These are phyloP conservation scores for Trypanosoma grayi DNA, from an alignment of 208 protist species.

Conservation along the genomic window DNA sequence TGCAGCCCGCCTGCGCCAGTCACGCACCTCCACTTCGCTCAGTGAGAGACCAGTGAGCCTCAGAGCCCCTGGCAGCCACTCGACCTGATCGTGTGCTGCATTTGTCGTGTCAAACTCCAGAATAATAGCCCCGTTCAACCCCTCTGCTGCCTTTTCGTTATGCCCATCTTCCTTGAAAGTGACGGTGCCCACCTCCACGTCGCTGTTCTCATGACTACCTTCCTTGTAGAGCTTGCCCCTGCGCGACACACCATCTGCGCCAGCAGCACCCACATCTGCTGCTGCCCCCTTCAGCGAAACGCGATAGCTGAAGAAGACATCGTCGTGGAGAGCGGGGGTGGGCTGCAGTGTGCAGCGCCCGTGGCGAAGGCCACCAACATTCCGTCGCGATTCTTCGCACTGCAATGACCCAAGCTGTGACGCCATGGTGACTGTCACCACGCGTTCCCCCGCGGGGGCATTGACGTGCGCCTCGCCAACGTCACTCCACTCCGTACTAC, in stretches of 20 bases:
- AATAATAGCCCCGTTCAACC: neutral
- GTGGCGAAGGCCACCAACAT: neutral
- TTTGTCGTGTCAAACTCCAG: conserved; percentile 4
- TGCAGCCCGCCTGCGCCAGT: conserved; percentile 11
- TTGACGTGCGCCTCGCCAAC: conserved; percentile 1
- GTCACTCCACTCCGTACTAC: neutral
- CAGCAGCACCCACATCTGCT: neutral
- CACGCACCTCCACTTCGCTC: conserved; percentile 17
- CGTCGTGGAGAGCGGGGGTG: neutral
- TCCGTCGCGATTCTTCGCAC: conserved; percentile 24
- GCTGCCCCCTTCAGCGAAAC: neutral
- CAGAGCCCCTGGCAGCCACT: conserved; percentile 22
- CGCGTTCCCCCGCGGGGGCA: conserved; percentile 2
- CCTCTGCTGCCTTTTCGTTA: neutral
- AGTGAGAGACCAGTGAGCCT: conserved; percentile 32
- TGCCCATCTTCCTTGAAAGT: neutral
- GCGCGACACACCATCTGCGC: neutral
- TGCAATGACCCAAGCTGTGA: neutral
- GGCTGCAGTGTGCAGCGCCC: conserved; percentile 19
- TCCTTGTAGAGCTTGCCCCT: conserved; percentile 19
- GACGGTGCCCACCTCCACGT: conserved; percentile 5
- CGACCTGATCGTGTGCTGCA: neutral
- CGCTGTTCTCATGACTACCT: neutral
- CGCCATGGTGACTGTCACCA: neutral
- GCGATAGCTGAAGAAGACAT: conserved; percentile 24